Base-by-base conservation (phyloP, 805 yeast genomes). In the Torulaspora delbrueckii region DNA sequence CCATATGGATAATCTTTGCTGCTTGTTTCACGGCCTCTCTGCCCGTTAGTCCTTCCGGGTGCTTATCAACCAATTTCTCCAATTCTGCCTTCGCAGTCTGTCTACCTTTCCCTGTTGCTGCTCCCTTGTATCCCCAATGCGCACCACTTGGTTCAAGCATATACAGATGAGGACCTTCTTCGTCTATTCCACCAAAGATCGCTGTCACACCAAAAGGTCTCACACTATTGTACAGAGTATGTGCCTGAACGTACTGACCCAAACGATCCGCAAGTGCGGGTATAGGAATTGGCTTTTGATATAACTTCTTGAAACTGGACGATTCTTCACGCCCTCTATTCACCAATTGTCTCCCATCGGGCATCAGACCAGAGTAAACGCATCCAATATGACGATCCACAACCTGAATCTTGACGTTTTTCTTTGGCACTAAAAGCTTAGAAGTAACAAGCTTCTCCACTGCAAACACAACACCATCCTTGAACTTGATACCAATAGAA, bases 61-160 rank as follows among this genome's bases (percentile, higher is more conserved):
- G 42, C n/a, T 53, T 54, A 36, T 57, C 59, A 28, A 63, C 65
- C 47, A 93, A 73, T 67, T 93, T 93, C 68, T 93, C 99, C 56
- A 93, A 77, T 69, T 93, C 99, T 24, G 91, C 85, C 70, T 91
- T 91, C 40, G 99, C 99, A n/a, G 87, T 79, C 68, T 93, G 99
- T 68, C 98, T 81, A 39, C 99, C 99, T 67, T 91, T 93, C 53
- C 99, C 99, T 3, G 97, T 81, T 13, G 99, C 99, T 32, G 96
- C 95, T 50, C 96, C 99, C 45, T 78, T 76, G 70, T 93, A 93
- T 42, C 99, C 99, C 98, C 99, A 95, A 62, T 83, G 88, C 1
- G 88, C 74, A 51, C 99, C 99, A 65, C 95, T 86, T 57, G 99
- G 99, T 66, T 93, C 99, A 48, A 93, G 75, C 97, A 91, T 93